phyloP scores from a whole-genome alignment of 23 red algal species.

The Cyanidioschyzon merolae region DNA sequence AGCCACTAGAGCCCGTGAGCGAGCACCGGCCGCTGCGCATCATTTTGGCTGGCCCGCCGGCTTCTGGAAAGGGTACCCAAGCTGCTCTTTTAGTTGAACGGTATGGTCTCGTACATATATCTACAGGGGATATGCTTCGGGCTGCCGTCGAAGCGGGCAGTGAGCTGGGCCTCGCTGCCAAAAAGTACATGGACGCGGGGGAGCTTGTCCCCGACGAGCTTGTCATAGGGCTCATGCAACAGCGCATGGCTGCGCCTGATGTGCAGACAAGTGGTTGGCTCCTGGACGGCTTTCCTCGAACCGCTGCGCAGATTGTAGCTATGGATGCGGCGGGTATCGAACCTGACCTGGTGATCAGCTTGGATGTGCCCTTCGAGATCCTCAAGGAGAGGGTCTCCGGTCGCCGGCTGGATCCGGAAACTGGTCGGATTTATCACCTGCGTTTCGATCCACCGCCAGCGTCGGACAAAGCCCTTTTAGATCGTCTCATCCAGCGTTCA shows the following conservation, averaged over 20 bases:
- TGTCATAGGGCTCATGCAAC: conserved; percentile 73
- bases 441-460: conserved; percentile 62
- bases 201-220: conserved; percentile 84
- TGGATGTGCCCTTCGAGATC: conserved; percentile 72
- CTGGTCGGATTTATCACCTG: conserved; percentile 85
- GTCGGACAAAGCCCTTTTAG: conserved; percentile 22
- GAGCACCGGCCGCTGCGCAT: conserved; percentile 50
- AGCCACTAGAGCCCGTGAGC: too few species aligned
- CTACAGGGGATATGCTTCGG: conserved; percentile 96
- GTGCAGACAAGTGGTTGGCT: conserved; percentile 61
- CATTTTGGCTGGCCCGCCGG: conserved; percentile 83
- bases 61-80: conserved; percentile 95
- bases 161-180: conserved; percentile 55
- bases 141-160: conserved; percentile 45
- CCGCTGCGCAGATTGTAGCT: conserved; percentile 67
- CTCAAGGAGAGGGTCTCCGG: conserved; percentile 80
- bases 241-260: conserved; percentile 52
- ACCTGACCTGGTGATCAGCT: conserved; percentile 48
- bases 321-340: conserved; percentile 53
- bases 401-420: conserved; percentile 70
- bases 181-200: conserved; percentile 74
- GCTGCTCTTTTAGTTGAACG: conserved; percentile 57
- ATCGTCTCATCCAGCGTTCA: conserved; percentile 53
- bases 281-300: conserved; percentile 92
- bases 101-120: conserved; percentile 82